Evolutionary conservation across 1,284 basidiomycete genomes (phyloP).

Genomic region (Fomes fomentarius): DNA sequence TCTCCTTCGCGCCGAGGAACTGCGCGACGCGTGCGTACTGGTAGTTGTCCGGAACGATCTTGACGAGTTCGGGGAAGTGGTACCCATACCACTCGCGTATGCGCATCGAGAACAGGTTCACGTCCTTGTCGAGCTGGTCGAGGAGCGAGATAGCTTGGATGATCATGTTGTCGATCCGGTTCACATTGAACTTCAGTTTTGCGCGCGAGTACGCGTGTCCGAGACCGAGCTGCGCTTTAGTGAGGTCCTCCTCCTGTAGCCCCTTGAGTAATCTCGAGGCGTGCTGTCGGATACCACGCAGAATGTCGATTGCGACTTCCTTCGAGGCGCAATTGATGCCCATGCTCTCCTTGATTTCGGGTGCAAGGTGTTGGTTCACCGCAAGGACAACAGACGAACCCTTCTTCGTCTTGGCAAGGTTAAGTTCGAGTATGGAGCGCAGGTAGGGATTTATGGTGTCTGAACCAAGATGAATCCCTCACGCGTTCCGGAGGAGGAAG

Average conservation of each 20-base stretch:
- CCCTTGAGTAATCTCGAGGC: constrained; percentile 91
- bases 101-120: constrained; percentile 99
- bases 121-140: constrained; percentile 99
- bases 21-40: constrained; percentile 90
- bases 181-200: constrained; percentile 99
- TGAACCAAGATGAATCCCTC: constrained; percentile 34
- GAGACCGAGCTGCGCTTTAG: constrained; percentile 93
- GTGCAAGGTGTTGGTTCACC: constrained; percentile 83
- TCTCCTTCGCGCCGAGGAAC: constrained; percentile 92
- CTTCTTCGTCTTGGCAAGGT: constrained; percentile 85
- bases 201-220: constrained; percentile 98
- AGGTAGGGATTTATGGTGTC: constrained; percentile 90
- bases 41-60: constrained; percentile 93
- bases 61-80: constrained; percentile 98
- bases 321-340: constrained; percentile 86
- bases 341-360: constrained; percentile 80
- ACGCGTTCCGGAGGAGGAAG: no score
- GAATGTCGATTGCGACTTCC: constrained; percentile 86
- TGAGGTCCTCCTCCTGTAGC: constrained; percentile 88
- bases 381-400: constrained; percentile 77
- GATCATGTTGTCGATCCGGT: constrained; percentile 99
- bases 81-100: constrained; percentile 99
- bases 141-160: constrained; percentile 99
- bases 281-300: constrained; percentile 93
- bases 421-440: constrained; percentile 86